Base-by-base conservation (phyloP, 257 asterid species). In the Galeopsis tetrahit region DNA sequence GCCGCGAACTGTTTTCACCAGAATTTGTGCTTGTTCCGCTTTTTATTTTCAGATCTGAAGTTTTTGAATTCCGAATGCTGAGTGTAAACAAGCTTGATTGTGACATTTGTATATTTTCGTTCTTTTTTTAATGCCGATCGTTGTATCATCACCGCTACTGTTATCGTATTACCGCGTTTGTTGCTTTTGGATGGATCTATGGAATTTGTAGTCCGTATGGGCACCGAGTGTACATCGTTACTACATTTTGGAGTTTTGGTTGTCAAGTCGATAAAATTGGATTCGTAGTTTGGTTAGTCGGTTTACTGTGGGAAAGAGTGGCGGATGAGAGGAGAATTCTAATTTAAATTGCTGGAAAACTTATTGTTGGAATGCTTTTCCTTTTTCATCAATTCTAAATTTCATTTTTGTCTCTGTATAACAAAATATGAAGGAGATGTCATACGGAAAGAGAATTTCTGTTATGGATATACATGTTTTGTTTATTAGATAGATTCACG, bases 41-140 rank as follows among this genome's bases (percentile, higher is more conserved):
- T 55, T 21, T 68, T 10, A 10, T 48, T 62, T 74, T 64, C 70
- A 69, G 82, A 74, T 79, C 77, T 79, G 8, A 69, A 10, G 76
- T 61, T 78, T 73, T 38, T 44, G 7, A 62, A 40, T 79, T 73
- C 14, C 59, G 67, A 68, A n/a, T 68, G 13, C 57, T 66, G 2
- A 43, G 49, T 72, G 21, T 36, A 13, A 49, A 39, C 53, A 48
- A 6, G 57, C 51, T 63, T 53, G 52, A 57, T 31, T 38, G 64
- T 38, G 51, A 68, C 42, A 43, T 42, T 13, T 60, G 31, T 49
- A 33, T 7, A 55, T 59, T 68, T 61, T 44, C 21, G 17, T 68
- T 60, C 28, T 31, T 0, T 49, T 35, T 15, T 13, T 10, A 32
- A 15, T 46, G 69, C 52, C 39, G 44, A 35, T 67, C 10, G 5